These are phyloP conservation scores for Tolypocladium album DNA, from an alignment of 2,329 filamentous ascomycete species.

Conservation along the genomic window DNA sequence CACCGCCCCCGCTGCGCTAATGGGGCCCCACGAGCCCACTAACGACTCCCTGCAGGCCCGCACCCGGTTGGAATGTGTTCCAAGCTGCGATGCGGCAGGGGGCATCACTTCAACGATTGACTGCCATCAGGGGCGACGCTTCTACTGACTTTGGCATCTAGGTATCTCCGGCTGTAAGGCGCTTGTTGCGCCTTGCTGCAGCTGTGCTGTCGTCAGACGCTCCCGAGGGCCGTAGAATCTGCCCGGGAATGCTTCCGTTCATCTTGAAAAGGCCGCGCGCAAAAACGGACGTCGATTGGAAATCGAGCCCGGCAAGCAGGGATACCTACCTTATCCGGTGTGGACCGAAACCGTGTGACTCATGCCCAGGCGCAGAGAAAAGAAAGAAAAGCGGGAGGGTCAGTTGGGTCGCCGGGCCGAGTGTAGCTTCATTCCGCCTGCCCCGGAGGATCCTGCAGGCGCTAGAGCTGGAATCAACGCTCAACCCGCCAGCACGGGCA, in stretches of 20 bases:
- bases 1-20: background rate
- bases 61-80: background rate
- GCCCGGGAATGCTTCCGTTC: background rate
- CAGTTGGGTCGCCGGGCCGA: background rate
- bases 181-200: background rate
- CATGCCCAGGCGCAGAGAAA: constrained; percentile 5
- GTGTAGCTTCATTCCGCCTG: constrained; percentile 6
- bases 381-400: constrained; percentile 6
- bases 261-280: background rate
- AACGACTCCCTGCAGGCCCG: background rate
- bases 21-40: background rate
- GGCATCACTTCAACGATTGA: background rate
- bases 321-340: constrained; percentile 1
- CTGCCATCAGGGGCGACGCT: background rate
- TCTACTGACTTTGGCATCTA: background rate
- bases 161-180: background rate
- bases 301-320: constrained; percentile 6
- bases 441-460: constrained; percentile 4
- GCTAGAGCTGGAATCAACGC: background rate
- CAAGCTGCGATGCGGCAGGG: background rate
- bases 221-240: background rate
- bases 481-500: background rate
- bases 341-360: constrained; percentile 12
- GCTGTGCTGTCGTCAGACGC: background rate
- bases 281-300: background rate